Conservation (phyloP, 78 protist genomes). For the Dictyostelium purpureum region DNA sequence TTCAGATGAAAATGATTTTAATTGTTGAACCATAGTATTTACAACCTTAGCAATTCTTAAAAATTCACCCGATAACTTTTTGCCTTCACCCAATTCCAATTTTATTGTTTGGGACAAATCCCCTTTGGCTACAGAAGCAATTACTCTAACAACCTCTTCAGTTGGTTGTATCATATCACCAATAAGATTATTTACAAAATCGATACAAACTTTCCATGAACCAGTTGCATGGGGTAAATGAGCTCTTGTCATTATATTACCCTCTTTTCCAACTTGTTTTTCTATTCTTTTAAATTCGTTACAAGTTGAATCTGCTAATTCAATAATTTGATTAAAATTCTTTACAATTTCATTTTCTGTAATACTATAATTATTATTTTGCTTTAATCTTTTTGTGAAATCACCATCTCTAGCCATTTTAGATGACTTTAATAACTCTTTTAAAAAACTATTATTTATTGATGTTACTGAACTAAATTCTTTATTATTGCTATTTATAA, state of each 20-base stretch:
- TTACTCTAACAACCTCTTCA: constrained; percentile 58
- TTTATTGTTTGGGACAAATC: constrained; percentile 68
- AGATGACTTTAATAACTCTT: not conserved
- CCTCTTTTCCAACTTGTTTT: constrained; percentile 71
- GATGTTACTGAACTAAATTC: not conserved
- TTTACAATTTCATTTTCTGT: constrained; percentile 35
- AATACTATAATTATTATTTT: not conserved
- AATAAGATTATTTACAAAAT: constrained; percentile 52
- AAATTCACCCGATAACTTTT: constrained; percentile 62
- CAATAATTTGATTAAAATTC: constrained; percentile 26
- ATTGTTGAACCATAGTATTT: constrained; percentile 78
- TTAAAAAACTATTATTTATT: not conserved
- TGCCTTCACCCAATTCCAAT: constrained; percentile 57
- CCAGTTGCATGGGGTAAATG: constrained; percentile 25
- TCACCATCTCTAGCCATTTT: constrained; percentile 36
- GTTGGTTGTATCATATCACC: constrained; percentile 76
- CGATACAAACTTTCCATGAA: constrained; percentile 58
- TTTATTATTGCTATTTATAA: not conserved
- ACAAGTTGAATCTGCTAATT: constrained; percentile 9
- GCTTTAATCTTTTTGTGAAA: constrained; percentile 28
- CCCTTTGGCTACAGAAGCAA: constrained; percentile 69
- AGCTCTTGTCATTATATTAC: constrained; percentile 42
- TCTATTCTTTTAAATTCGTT: constrained; percentile 51
- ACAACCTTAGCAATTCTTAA: constrained; percentile 71
- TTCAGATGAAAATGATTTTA: constrained; percentile 63